A percentile compares a stretch with the other conserved stretches of the same genome.
These are phyloP conservation scores for Begonia peltatifolia DNA, from an alignment of 306 rosid species.

Conservation along the genomic window DNA sequence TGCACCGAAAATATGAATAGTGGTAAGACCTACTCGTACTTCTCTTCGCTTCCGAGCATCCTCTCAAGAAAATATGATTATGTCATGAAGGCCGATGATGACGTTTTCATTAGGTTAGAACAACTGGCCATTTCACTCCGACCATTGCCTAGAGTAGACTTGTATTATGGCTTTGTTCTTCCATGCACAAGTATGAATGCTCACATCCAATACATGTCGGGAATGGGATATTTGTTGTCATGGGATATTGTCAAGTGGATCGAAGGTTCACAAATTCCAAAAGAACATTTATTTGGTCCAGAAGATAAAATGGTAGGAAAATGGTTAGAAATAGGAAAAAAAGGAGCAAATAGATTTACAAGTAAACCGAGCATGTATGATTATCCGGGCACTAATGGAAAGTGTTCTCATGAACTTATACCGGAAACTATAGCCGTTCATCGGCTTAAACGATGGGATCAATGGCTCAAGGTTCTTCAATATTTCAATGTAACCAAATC, in stretches of 20 bases:
- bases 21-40: slow-evolving; percentile 21
- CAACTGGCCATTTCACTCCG: slow-evolving; percentile 12
- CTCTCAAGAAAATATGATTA: slow-evolving; percentile 5
- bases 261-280: slow-evolving; percentile 6
- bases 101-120: slow-evolving; percentile 14
- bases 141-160: slow-evolving; percentile 18
- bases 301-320: slow-evolving; percentile 22
- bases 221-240: slow-evolving; percentile 23
- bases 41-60: slow-evolving; percentile 11
- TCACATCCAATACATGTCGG: slow-evolving; percentile 15
- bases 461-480: slow-evolving; percentile 13
- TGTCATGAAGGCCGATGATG: slow-evolving; percentile 20
- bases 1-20: slow-evolving; percentile 20
- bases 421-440: slow-evolving; percentile 18
- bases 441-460: slow-evolving; percentile 20
- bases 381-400: slow-evolving; percentile 17
- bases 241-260: slow-evolving; percentile 32
- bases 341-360: slow-evolving; percentile 12
- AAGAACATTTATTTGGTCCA: slow-evolving; percentile 6
- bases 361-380: slow-evolving; percentile 23
- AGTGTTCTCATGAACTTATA: slow-evolving; percentile 16
- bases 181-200: slow-evolving; percentile 16
- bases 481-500: slow-evolving; percentile 19
- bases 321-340: slow-evolving; percentile 16
- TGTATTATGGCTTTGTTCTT: slow-evolving; percentile 19